Percentiles rank a stretch among this genome's conserved stretches.
phyloP scores from a whole-genome alignment of 306 rosid species.

The Mucuna pruriens region DNA sequence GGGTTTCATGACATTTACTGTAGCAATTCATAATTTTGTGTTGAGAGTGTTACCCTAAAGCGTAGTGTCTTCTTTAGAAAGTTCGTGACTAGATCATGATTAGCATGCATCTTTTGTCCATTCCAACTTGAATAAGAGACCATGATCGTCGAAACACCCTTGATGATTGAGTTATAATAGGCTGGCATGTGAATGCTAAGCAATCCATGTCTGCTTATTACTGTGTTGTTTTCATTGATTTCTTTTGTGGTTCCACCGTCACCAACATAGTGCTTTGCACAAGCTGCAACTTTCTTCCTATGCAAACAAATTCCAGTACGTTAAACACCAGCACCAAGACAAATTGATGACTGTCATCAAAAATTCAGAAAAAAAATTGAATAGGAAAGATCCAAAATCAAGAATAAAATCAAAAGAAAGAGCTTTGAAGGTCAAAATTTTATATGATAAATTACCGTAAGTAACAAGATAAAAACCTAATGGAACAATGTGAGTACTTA shows the following conservation, averaged over 20 bases:
- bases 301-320: neutral
- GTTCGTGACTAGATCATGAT: conserved; percentile 25
- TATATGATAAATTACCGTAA: neutral
- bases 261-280: too few relatives aligned
- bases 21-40: neutral
- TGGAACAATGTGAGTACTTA: conserved; percentile 13
- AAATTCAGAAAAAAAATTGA: neutral
- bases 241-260: too few relatives aligned
- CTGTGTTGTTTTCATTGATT: too few relatives aligned
- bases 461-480: neutral
- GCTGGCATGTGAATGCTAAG: too few relatives aligned
- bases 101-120: too few relatives aligned
- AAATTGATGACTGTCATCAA: neutral
- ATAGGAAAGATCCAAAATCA: neutral
- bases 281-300: too few relatives aligned
- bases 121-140: too few relatives aligned
- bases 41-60: conserved; percentile 35
- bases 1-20: neutral
- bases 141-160: too few relatives aligned
- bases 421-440: too few relatives aligned
- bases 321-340: neutral
- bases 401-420: neutral
- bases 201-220: too few relatives aligned
- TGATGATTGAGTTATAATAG: too few relatives aligned
- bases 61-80: conserved; percentile 38